phyloP scores from a whole-genome alignment of 2,329 filamentous ascomycete genomes.

The Rhynchosporium secalis region DNA sequence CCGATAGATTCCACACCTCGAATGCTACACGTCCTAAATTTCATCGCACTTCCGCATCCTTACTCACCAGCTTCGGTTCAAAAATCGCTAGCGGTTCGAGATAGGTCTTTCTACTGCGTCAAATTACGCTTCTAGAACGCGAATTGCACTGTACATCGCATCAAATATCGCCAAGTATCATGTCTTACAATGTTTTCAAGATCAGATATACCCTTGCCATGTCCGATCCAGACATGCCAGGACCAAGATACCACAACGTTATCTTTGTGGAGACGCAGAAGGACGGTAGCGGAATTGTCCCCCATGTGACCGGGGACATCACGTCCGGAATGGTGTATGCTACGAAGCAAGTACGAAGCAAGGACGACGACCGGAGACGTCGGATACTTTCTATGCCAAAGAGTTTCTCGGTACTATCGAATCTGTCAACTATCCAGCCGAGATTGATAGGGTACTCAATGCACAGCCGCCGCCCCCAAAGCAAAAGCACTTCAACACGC shows the following conservation, averaged over 20 bases:
- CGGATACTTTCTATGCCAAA: neutral
- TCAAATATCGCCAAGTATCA: neutral
- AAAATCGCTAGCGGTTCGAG: too few relatives aligned
- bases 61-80: too few relatives aligned
- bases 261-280: neutral
- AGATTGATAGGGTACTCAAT: neutral
- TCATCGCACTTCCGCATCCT: too few relatives aligned
- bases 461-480: neutral
- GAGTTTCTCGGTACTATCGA: neutral
- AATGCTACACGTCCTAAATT: too few relatives aligned
- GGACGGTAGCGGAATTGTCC: neutral
- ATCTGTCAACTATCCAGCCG: neutral
- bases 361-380: neutral
- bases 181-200: neutral
- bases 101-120: too few relatives aligned
- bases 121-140: too few relatives aligned
- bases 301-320: constrained; percentile 6
- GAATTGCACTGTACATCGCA: too few relatives aligned
- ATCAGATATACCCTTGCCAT: neutral
- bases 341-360: neutral
- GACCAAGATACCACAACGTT: neutral
- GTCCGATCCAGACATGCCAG: constrained; percentile 1
- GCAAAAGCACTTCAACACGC: neutral
- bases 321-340: neutral
- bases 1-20: too few relatives aligned